These are phyloP conservation scores for Flaveria floridana DNA, from an alignment of 140 eudicot genomes.

Conservation along the genomic window DNA sequence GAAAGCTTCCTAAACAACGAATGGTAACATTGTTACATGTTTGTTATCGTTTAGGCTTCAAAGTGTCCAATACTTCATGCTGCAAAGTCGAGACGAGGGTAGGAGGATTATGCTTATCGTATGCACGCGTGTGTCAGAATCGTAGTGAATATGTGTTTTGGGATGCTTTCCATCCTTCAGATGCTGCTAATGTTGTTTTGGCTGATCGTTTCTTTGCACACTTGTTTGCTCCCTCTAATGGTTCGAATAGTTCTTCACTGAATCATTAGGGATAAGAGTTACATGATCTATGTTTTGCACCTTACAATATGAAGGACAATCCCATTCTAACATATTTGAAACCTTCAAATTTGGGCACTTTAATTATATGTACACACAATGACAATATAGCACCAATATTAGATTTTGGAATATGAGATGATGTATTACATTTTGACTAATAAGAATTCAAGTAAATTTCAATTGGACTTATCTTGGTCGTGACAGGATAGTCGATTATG, in stretches of 20 bases:
- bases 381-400: background rate
- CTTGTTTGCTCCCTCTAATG: constrained; percentile 35
- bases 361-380: background rate
- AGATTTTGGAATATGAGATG: background rate
- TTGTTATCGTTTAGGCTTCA: constrained; percentile 51
- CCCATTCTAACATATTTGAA: background rate
- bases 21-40: background rate
- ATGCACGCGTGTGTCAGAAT: constrained; percentile 64
- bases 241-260: constrained; percentile 2
- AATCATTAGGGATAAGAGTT: constrained; percentile 11
- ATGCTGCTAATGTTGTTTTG: constrained; percentile 80
- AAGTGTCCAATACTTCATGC: constrained; percentile 75
- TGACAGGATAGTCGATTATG: background rate
- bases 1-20: constrained; percentile 22
- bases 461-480: background rate
- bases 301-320: background rate
- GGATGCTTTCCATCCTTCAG: constrained; percentile 91
- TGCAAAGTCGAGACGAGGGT: constrained; percentile 65
- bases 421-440: background rate
- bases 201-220: constrained; percentile 54
- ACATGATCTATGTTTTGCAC: background rate
- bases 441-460: background rate
- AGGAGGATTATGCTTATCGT: constrained; percentile 81
- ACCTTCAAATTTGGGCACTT: background rate
- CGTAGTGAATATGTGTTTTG: constrained; percentile 75